Evolutionary conservation across 768 basidiomycete species (phyloP).

Genomic region (Tubosaeta brunneosetosa): DNA sequence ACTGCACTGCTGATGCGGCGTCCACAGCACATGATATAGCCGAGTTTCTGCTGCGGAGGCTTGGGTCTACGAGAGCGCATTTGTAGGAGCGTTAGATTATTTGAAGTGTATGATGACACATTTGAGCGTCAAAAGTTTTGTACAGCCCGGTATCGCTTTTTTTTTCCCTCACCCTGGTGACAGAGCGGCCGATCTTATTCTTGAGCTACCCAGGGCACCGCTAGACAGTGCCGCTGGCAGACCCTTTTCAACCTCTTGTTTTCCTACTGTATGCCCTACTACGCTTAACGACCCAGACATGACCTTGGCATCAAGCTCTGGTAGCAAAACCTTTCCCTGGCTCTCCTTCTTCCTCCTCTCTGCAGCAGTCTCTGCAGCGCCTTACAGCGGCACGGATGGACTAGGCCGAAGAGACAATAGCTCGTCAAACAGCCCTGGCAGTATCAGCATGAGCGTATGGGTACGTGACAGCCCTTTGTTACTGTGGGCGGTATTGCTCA

Average conservation of each 20-base stretch:
- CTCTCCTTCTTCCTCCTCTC: not conserved
- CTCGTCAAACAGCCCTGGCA: not conserved
- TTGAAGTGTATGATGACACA: not conserved
- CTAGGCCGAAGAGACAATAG: not conserved
- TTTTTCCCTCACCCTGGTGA: not conserved
- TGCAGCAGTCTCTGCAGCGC: slow-evolving; percentile 6
- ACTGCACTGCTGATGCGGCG: not conserved
- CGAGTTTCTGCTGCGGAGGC: slow-evolving; percentile 18
- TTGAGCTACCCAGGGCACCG: slow-evolving; percentile 3
- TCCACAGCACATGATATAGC: slow-evolving; percentile 23
- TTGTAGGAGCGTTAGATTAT: not conserved
- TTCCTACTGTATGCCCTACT: not conserved
- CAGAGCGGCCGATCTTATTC: not conserved
- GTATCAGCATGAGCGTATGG: slow-evolving; percentile 21
- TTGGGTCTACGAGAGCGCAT: slow-evolving; percentile 5
- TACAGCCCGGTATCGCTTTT: slow-evolving; percentile 1
- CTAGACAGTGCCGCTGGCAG: slow-evolving; percentile 5
- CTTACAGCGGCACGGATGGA: not conserved
- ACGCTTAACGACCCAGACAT: not conserved
- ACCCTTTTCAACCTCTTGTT: slow-evolving; percentile 6
- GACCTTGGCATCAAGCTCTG: slow-evolving; percentile 1
- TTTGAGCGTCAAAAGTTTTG: not conserved
- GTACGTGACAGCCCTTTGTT: slow-evolving; percentile 13
- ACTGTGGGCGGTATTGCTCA: not conserved
- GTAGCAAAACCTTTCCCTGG: slow-evolving; percentile 7